Conservation (phyloP, 495 filamentous ascomycete species). For the Penicillium daleae region DNA sequence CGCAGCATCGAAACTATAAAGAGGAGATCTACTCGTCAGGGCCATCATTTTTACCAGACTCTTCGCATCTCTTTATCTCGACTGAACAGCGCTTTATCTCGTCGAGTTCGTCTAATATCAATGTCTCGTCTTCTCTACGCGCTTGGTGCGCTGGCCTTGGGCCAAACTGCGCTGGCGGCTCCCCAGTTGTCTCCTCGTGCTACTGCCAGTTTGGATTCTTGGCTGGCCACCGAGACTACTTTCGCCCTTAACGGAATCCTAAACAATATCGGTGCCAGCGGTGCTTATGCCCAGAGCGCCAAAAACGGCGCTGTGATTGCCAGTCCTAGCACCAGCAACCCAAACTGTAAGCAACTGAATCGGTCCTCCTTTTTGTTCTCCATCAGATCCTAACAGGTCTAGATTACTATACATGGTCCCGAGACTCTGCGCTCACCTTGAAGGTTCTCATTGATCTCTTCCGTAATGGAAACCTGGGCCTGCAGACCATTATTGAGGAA, state of each 20-base stretch:
- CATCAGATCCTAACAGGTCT: conserved; percentile 39
- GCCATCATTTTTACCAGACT: neutral
- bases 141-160: conserved; percentile 32
- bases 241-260: conserved; percentile 56
- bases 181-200: conserved; percentile 28
- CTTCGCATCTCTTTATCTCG: neutral
- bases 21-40: neutral
- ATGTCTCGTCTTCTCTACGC: conserved; percentile 14
- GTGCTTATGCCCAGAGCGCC: conserved; percentile 52
- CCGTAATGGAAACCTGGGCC: conserved; percentile 53
- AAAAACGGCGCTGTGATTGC: conserved; percentile 62
- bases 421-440: conserved; percentile 66
- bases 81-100: neutral
- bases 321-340: conserved; percentile 57
- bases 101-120: neutral
- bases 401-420: conserved; percentile 68
- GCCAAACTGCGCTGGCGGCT: conserved; percentile 27
- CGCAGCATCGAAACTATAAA: neutral
- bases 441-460: conserved; percentile 64
- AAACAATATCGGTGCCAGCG: conserved; percentile 61
- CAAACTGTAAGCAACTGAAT: conserved; percentile 58
- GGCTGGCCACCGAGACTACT: conserved; percentile 55
- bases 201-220: conserved; percentile 44
- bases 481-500: conserved; percentile 56
- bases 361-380: neutral